Base-by-base conservation (phyloP, 805 yeast genomes). In the Lachancea cidri region DNA sequence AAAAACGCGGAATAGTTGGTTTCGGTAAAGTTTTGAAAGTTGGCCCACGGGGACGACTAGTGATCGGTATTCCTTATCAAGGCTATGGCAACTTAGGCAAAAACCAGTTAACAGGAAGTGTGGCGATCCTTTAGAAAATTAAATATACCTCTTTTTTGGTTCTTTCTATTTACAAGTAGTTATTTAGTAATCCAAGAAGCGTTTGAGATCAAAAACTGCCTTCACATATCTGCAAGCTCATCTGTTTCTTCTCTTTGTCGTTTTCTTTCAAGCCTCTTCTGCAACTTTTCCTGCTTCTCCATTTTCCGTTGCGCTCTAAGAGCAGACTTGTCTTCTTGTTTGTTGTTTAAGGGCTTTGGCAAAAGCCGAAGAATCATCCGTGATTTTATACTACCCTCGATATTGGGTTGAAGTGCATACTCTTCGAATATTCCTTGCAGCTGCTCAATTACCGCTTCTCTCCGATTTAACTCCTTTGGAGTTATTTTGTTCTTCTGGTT, bases 11-110 rank as follows among this genome's bases (percentile, higher is more conserved):
- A 2, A 68, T 60, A 35, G 54, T 70, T 5, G 75, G 72, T 15
- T 75, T 72, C 54, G 82, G 80, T 2, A 49, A 57, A 14, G 44
- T 64, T 0, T 27, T 77, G 16, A 67, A 55, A 9, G n/a, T 39
- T 4, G 47, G 53, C 0, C 56, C 60, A 22, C 44, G 49, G 6
- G 51, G 51, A 16, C 41, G 41, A 33, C 20, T 74, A 36, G 50
- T 68, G 1, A 60, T 72, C 13, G 73, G 76, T 3, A 62, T 67
- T 49, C 66, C 70, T 5, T 54, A 53, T 17, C 64, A 41, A 41
- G 68, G 70, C 6, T 64, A 60, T 38, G 60, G 59, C 11, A 62
- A 64, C 35, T 36, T 50, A 2, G 47, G 61, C 9, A 49, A 56
- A 18, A 22, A 41, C 4, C 46, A 62, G 30, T 47, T 66, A 24